Conservation (phyloP, 2,329 filamentous ascomycete genomes). For the Ceratocystis variospora region DNA sequence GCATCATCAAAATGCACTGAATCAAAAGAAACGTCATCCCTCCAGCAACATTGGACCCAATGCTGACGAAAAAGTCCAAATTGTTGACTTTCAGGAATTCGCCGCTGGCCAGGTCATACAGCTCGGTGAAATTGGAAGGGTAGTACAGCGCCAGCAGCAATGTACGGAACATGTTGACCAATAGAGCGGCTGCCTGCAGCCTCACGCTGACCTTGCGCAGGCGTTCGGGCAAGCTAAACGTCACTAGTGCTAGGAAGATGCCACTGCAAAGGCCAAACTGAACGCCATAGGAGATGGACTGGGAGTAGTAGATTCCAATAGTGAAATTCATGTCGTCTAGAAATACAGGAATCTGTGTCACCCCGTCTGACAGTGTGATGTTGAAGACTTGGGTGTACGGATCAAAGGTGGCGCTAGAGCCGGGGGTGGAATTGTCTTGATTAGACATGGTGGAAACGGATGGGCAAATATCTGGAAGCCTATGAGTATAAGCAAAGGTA, state of each 20-base stretch:
- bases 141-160: constrained; percentile 45
- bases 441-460: neutral
- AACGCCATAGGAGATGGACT: constrained; percentile 49
- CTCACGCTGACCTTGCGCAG: constrained; percentile 49
- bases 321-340: constrained; percentile 25
- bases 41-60: constrained; percentile 32
- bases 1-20: constrained; percentile 36
- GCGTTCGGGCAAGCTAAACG: constrained; percentile 53
- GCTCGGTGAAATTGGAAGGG: constrained; percentile 44
- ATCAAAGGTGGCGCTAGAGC: neutral
- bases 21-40: constrained; percentile 28
- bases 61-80: constrained; percentile 27
- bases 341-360: neutral
- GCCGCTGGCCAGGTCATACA: constrained; percentile 44
- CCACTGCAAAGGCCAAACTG: constrained; percentile 57
- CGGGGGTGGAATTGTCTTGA: neutral
- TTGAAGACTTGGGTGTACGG: constrained; percentile 6
- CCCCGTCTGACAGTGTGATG: neutral
- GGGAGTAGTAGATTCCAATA: constrained; percentile 26
- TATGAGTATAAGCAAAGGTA: too few species aligned
- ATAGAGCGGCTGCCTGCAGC: constrained; percentile 48
- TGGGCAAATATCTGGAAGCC: neutral
- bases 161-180: constrained; percentile 46
- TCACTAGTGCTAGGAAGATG: constrained; percentile 50
- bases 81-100: constrained; percentile 40